phyloP scores from a whole-genome alignment of 257 asterid species.

The Capsicum rhomboideum region DNA sequence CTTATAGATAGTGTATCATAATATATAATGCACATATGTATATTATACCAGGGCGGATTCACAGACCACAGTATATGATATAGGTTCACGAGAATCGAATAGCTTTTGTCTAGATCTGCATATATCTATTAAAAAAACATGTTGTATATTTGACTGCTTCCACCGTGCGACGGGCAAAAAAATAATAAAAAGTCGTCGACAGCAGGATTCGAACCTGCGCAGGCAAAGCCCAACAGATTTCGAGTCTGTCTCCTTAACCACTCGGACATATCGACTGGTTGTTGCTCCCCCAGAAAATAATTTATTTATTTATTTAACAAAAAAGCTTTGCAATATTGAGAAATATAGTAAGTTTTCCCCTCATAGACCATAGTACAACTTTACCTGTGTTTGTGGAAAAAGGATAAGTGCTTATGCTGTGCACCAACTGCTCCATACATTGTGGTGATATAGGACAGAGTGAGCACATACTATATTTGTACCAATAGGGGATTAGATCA shows the following conservation, averaged over 20 bases:
- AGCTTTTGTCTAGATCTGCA: too few species aligned
- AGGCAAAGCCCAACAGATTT: slow-evolving; percentile 58
- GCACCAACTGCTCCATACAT: too few species aligned
- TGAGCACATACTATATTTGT: not conserved
- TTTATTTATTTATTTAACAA: not conserved
- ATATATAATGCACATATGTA: too few species aligned
- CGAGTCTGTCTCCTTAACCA: slow-evolving; percentile 62
- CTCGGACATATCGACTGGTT: slow-evolving; percentile 42
- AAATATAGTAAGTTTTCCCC: not conserved
- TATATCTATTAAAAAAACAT: too few species aligned
- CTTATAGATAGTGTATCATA: not conserved
- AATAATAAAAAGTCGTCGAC: too few species aligned
- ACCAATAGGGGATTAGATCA: not conserved
- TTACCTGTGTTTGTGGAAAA: not conserved
- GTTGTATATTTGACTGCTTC: too few species aligned
- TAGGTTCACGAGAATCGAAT: too few species aligned
- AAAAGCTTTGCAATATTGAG: not conserved
- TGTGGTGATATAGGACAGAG: not conserved
- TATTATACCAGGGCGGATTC: too few species aligned
- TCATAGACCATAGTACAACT: too few species aligned
- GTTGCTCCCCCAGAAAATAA: fast-evolving
- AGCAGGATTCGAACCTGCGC: slow-evolving; percentile 62
- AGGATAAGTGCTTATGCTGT: not conserved
- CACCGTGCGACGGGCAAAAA: too few species aligned
- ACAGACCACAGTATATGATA: too few species aligned